Conservation (phyloP, 805 yeast species). For the Starmerella lactis-condensi region DNA sequence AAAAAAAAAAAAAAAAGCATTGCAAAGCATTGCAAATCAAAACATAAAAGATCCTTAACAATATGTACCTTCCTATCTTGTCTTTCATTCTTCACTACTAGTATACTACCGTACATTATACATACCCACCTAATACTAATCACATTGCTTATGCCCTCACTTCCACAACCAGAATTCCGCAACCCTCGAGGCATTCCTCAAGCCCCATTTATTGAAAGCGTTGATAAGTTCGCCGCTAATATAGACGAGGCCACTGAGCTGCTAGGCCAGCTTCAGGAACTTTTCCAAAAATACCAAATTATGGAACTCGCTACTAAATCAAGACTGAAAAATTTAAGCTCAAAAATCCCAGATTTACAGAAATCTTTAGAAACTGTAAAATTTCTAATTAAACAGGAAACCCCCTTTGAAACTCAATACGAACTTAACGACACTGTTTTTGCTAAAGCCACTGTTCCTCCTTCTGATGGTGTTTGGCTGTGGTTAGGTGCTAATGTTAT, state of each 20-base stretch:
- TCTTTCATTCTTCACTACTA: too few species aligned
- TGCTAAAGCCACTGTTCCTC: constrained; percentile 58
- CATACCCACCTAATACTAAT: too few species aligned
- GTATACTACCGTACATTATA: too few species aligned
- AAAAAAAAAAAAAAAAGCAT: too few species aligned
- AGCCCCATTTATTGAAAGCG: constrained; percentile 81
- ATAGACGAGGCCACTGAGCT: constrained; percentile 52
- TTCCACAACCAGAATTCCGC: constrained; percentile 22
- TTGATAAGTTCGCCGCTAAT: constrained; percentile 51
- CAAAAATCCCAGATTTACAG: constrained; percentile 78
- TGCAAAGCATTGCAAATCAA: too few species aligned
- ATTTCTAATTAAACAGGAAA: constrained; percentile 34
- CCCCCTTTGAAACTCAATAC: constrained; percentile 52
- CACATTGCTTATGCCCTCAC: too few species aligned
- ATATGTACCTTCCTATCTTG: too few species aligned
- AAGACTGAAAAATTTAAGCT: constrained; percentile 30
- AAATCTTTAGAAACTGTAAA: constrained; percentile 63
- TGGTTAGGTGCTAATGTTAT: constrained; percentile 99
- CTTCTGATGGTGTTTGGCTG: constrained; percentile 49
- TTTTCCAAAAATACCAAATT: constrained; percentile 38
- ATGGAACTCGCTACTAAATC: constrained; percentile 26
- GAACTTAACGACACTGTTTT: constrained; percentile 86
- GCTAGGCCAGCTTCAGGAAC: constrained; percentile 62
- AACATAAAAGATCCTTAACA: too few species aligned
- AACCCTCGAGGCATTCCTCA: constrained; percentile 94